Evolutionary conservation across 257 asterid species (phyloP).

Genomic region (Perilla frutescens): DNA sequence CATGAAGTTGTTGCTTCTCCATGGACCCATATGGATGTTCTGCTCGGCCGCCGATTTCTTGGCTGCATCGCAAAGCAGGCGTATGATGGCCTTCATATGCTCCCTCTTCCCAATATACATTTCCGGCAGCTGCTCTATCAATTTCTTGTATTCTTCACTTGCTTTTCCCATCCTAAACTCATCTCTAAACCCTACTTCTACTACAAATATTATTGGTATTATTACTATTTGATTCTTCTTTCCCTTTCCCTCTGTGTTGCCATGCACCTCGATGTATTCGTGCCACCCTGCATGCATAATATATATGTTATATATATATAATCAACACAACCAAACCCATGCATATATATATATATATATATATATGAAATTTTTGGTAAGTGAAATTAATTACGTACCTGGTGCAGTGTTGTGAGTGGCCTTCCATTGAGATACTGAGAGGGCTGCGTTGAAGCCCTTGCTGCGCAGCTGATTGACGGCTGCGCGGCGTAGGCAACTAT

Average conservation of each 20-base stretch:
- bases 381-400: constrained; percentile 36
- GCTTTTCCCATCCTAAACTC: constrained; percentile 65
- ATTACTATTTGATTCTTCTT: constrained; percentile 44
- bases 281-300: constrained; percentile 48
- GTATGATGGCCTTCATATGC: constrained; percentile 50
- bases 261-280: constrained; percentile 61
- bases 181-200: constrained; percentile 57
- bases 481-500: constrained; percentile 46
- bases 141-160: constrained; percentile 46
- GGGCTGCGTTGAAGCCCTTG: constrained; percentile 52
- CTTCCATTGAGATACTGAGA: constrained; percentile 59
- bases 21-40: constrained; percentile 60
- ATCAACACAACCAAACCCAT: no score
- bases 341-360: no score
- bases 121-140: constrained; percentile 50
- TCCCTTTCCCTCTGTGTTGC: constrained; percentile 47
- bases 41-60: constrained; percentile 51
- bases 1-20: constrained; percentile 60
- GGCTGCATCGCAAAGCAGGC: constrained; percentile 59
- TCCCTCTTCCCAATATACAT: constrained; percentile 53
- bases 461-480: constrained; percentile 43
- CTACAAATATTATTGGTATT: constrained; percentile 27
- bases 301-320: neutral
- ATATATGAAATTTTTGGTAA: no score
- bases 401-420: constrained; percentile 50